These are phyloP conservation scores for Magnolia sinica DNA, from an alignment of 164 flowering plant species.

Conservation along the genomic window DNA sequence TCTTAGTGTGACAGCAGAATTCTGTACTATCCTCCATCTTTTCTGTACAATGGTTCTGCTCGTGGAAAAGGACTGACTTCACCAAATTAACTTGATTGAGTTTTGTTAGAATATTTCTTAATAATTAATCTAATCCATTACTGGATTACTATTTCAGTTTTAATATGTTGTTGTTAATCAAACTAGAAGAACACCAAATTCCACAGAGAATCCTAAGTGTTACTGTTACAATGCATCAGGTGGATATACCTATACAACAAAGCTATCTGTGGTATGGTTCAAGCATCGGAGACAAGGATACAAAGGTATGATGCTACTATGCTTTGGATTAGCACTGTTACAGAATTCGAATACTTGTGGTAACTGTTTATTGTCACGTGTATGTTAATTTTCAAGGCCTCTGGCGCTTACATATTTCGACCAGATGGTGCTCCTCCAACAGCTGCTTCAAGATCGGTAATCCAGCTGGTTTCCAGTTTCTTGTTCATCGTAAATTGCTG, in stretches of 20 bases:
- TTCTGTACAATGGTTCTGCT: no score
- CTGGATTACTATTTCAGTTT: no score
- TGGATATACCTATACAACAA: constrained; percentile 74
- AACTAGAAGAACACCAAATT: not conserved
- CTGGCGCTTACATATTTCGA: constrained; percentile 91
- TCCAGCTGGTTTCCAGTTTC: constrained; percentile 15
- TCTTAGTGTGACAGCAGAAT: no score
- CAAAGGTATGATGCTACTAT: constrained; percentile 34
- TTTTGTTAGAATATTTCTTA: no score
- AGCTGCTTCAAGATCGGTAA: constrained; percentile 56
- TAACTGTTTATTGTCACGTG: constrained; percentile 5
- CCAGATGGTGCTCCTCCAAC: constrained; percentile 51
- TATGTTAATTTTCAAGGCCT: constrained; percentile 39
- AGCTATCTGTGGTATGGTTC: constrained; percentile 78
- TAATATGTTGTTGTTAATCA: no score
- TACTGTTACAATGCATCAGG: constrained; percentile 32
- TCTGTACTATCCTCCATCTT: no score
- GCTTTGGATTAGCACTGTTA: not conserved
- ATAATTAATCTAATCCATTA: no score
- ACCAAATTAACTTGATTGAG: no score
- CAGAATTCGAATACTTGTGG: not conserved
- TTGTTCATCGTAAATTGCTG: not conserved
- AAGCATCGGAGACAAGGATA: constrained; percentile 46
- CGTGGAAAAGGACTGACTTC: no score
- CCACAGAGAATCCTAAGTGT: not conserved